Evolutionary conservation across 805 yeast genomes (phyloP), one percentile per base, ranked within the genome.

Genomic region (Candida ficus): DNA sequence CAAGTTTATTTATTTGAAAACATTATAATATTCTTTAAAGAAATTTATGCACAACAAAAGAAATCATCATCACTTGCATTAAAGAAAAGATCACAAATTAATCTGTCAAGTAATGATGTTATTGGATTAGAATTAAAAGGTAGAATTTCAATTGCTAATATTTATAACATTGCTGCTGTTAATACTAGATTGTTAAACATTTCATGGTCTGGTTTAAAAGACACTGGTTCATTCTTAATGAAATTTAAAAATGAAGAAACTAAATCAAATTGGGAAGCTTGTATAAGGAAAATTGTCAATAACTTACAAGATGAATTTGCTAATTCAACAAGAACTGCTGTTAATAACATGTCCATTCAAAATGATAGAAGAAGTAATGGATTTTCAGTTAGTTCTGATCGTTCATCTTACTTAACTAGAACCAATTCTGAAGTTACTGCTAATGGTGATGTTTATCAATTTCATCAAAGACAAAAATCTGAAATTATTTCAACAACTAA

Each of bases 1-100:
- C 83, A 83, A 55, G 89, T 95, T 17, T 93, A 88, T 54, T 69
- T 93, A 17, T 91, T 93, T 61, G 97, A 93, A 57, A 73, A 72
- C 45, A 76, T 76, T 44, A 67, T 79, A 14, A 64, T 79, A 28
- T 68, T 79, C 46, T 85, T 86, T 63, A 80, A 79, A 52, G 89
- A 82, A 54, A 64, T 72, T 21, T 44, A 56, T 7, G 60, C 64
- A 8, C 57, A 52, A 35, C 68, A 68, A 37, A 71, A 73, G 47
- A 78, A 75, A 56, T 76, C 75, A 53, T 66, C 76, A 35, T 61
- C 73, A 7, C 62, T 50, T 9, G 68, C 75, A 3, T 58, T 75
- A 14, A 68, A 65, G 46, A 66, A 67, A 42, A 63, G 61, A 37
- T 53, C 64, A 5, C 60, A 63, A 13, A 47, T 63, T 1, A 56